Conservation (phyloP, 2,329 filamentous ascomycete species). For the Seiridium unicorne region DNA sequence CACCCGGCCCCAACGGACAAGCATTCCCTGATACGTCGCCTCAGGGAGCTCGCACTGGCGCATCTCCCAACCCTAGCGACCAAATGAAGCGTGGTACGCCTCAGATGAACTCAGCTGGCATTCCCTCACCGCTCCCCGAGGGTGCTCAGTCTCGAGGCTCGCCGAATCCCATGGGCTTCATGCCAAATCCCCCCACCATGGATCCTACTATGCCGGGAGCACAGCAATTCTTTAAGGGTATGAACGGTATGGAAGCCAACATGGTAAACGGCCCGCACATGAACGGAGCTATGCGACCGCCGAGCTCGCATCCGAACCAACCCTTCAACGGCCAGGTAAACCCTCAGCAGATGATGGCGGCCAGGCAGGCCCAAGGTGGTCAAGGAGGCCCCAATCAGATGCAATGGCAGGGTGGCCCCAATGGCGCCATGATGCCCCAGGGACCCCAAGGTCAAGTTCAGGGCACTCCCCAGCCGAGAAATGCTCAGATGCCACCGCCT, state of each 20-base stretch:
- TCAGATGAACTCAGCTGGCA: conserved; percentile 66
- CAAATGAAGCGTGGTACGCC: conserved; percentile 78
- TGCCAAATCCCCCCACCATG: conserved; percentile 55
- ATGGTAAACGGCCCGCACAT: conserved; percentile 55
- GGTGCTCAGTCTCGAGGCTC: conserved; percentile 65
- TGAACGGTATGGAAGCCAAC: conserved; percentile 51
- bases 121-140: conserved; percentile 71
- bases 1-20: conserved; percentile 57
- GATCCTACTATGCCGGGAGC: conserved; percentile 57
- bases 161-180: conserved; percentile 64
- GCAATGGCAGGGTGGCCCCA: conserved; percentile 43
- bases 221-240: conserved; percentile 53
- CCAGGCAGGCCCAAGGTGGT: conserved; percentile 29
- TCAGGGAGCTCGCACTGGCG: conserved; percentile 64
- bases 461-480: conserved; percentile 69
- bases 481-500: conserved; percentile 60
- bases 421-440: conserved; percentile 40
- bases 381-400: conserved; percentile 41
- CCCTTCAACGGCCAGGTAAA: conserved; percentile 57
- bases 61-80: conserved; percentile 75
- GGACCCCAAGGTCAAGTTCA: conserved; percentile 53
- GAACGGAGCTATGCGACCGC: conserved; percentile 61
- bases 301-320: conserved; percentile 62
- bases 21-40: conserved; percentile 69
- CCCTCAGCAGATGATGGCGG: conserved; percentile 58